Base-by-base conservation (phyloP, 1,139 yeast species). In the Suhomyces maxii region DNA sequence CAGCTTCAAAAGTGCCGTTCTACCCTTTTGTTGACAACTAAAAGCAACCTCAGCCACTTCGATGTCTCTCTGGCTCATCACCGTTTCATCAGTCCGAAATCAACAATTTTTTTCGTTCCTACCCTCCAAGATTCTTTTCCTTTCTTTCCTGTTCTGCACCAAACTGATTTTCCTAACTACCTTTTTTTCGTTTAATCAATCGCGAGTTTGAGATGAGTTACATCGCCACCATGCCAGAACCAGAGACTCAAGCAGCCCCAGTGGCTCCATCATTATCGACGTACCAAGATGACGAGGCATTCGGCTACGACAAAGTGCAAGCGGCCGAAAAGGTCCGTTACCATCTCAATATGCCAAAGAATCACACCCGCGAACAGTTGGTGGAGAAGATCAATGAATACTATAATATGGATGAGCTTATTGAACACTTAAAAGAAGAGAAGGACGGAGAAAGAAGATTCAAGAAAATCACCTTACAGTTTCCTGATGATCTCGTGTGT, bases 401-500 rank as follows among this genome's bases (percentile, higher is more conserved):
- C 61, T 86, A 85, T 57, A 69, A 79, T 23, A 55, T 85, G 1
- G 74, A 73, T 14, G 73, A 75, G 44, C 59, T 86, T 10, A 66
- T 71, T 0, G 54, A 57, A 1, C 72, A 62, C 51, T 61, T 84
- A 36, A 52, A 57, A 26, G 54, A 60, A 11, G 65, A 69, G 33
- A 42, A 42, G 5, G 63, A 60, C 7, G 59, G 56, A 0, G 38
- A 40, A n/a, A 52, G 53, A 28, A 59, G 57, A 39, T 83, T 70
- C 61, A 66, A 62, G 39, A 73, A 77, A 36, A 76, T 91, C 3
- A 91, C 98, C 0, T 69, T 93, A 35, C 99, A 93, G 65, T 91
- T 95, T 55, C 98, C 99, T 0, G 99, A 95, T 63, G 55, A 70
- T 7, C 69, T 90, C 41, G 79, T 95, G 1, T 76, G 84, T 43